Conservation (phyloP, 129 eudicot genomes). For the Heracleum sosnowskyi region DNA sequence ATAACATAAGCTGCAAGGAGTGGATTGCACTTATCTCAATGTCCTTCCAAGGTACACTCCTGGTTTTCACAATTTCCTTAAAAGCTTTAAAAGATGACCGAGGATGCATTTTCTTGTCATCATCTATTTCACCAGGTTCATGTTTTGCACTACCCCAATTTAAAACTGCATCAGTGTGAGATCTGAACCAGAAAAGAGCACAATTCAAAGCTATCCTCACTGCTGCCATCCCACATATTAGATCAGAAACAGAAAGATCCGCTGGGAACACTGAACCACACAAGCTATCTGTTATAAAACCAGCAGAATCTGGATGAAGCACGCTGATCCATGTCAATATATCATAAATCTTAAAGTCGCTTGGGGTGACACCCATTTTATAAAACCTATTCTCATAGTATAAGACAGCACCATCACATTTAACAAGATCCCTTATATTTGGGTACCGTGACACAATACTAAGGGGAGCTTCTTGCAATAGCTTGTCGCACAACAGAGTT, state of each 20-base stretch:
- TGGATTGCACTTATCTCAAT: conserved; percentile 93
- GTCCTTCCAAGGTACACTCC: conserved; percentile 88
- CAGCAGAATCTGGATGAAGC: conserved; percentile 75
- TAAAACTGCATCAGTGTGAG: conserved; percentile 79
- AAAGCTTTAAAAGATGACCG: conserved; percentile 91
- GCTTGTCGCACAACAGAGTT: conserved; percentile 59
- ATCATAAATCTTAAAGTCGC: conserved; percentile 51
- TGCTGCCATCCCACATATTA: conserved; percentile 89
- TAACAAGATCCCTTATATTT: conserved; percentile 84
- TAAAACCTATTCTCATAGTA: conserved; percentile 45
- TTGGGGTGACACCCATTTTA: conserved; percentile 62
- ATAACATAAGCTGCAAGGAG: conserved; percentile 72
- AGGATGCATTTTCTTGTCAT: conserved; percentile 81
- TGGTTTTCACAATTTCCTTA: conserved; percentile 67
- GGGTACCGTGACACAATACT: conserved; percentile 79
- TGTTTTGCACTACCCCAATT: conserved; percentile 89
- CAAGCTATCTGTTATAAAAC: conserved; percentile 87
- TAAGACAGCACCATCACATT: conserved; percentile 82
- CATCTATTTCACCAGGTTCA: conserved; percentile 65
- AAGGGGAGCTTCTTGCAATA: conserved; percentile 71
- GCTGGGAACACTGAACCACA: conserved; percentile 83
- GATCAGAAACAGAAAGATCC: conserved; percentile 61
- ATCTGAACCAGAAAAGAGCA: conserved; percentile 85
- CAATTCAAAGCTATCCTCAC: conserved; percentile 57
- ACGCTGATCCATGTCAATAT: conserved; percentile 67